Conservation (phyloP, 2,329 filamentous ascomycete genomes). For the Bisporella sp. region DNA sequence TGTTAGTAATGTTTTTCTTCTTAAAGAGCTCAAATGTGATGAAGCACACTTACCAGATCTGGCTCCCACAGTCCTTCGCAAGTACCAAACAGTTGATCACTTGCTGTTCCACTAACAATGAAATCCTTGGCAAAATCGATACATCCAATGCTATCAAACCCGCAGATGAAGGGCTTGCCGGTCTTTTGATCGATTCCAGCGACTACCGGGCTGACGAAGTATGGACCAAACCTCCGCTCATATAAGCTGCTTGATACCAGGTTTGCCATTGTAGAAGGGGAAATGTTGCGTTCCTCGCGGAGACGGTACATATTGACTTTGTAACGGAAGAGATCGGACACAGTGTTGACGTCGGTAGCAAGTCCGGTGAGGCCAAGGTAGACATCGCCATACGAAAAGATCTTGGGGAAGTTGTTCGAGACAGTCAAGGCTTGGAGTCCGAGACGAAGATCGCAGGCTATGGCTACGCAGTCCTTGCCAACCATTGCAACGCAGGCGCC, state of each 20-base stretch:
- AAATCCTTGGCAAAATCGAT: constrained; percentile 99
- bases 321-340: constrained; percentile 96
- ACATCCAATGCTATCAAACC: constrained; percentile 97
- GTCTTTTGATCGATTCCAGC: constrained; percentile 93
- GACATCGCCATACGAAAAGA: constrained; percentile 94
- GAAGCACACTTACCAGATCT: constrained; percentile 63
- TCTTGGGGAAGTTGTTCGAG: constrained; percentile 99
- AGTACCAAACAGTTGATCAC: constrained; percentile 97
- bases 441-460: constrained; percentile 96
- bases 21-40: not conserved
- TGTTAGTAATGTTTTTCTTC: constrained; percentile 1
- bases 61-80: constrained; percentile 98
- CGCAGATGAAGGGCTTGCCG: constrained; percentile 94
- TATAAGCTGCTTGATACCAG: constrained; percentile 87
- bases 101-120: constrained; percentile 93
- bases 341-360: constrained; percentile 90
- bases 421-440: constrained; percentile 94
- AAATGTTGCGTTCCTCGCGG: constrained; percentile 94
- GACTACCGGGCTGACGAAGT: constrained; percentile 91
- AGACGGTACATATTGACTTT: constrained; percentile 99
- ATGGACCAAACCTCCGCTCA: constrained; percentile 92
- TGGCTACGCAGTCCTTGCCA: constrained; percentile 98
- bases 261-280: constrained; percentile 92
- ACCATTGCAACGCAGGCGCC: constrained; percentile 98
- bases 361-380: constrained; percentile 95